Evolutionary conservation across 1,284 basidiomycete genomes (phyloP).

Genomic region (Moesziomyces sp.): DNA sequence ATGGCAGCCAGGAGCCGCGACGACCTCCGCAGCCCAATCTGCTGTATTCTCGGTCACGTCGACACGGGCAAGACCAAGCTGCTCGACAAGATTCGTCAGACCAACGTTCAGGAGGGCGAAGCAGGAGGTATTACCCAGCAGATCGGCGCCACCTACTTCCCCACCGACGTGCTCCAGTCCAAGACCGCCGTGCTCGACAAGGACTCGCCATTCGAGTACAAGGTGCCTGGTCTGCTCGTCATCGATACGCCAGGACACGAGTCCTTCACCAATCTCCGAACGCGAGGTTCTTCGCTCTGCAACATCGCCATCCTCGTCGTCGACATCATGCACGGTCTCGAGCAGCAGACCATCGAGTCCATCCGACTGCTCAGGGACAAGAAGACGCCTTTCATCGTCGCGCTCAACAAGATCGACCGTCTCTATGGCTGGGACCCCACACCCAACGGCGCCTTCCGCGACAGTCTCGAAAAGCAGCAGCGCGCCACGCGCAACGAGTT

Average conservation of each 20-base stretch:
- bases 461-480: slow-evolving; percentile 87
- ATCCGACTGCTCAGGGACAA: slow-evolving; percentile 89
- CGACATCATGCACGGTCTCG: slow-evolving; percentile 98
- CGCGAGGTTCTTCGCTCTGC: slow-evolving; percentile 95
- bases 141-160: slow-evolving; percentile 99
- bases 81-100: slow-evolving; percentile 99
- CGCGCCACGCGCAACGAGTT: slow-evolving; percentile 88
- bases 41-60: slow-evolving; percentile 99
- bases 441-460: slow-evolving; percentile 90
- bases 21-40: slow-evolving; percentile 93
- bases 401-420: slow-evolving; percentile 99
- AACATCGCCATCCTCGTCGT: slow-evolving; percentile 99
- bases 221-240: slow-evolving; percentile 93
- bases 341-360: slow-evolving; percentile 96
- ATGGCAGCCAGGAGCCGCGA: slow-evolving; percentile 88
- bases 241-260: slow-evolving; percentile 99
- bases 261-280: slow-evolving; percentile 96
- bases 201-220: slow-evolving; percentile 87
- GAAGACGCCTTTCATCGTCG: slow-evolving; percentile 99
- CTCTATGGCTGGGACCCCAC: slow-evolving; percentile 94
- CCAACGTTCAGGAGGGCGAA: slow-evolving; percentile 99
- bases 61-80: slow-evolving; percentile 99
- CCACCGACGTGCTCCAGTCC: slow-evolving; percentile 90
- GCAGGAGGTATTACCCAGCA: slow-evolving; percentile 99
- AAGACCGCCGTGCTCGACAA: slow-evolving; percentile 93